Conservation (phyloP, 306 rosid species). For the Boehmeria nivea region DNA sequence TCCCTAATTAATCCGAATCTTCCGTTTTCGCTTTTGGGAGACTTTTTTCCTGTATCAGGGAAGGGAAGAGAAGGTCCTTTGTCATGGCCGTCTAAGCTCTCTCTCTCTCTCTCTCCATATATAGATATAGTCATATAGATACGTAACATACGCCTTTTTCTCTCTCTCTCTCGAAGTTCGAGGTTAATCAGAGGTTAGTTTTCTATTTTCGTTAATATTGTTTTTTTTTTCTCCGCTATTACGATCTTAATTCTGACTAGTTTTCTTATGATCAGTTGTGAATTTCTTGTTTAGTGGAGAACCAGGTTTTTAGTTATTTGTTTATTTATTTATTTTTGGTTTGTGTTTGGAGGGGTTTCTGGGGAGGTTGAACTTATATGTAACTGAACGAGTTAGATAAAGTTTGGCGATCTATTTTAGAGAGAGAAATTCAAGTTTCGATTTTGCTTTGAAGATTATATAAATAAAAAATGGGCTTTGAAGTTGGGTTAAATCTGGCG, state of each 20-base stretch:
- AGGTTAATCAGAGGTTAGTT: slow-evolving; percentile 26
- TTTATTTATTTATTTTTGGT: too few relatives aligned
- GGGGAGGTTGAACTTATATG: slow-evolving; percentile 6
- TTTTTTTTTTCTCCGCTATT: too few relatives aligned
- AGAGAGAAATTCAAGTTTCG: background rate
- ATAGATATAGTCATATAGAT: background rate
- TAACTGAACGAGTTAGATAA: slow-evolving; percentile 13
- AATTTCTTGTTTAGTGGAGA: background rate
- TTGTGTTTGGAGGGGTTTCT: background rate
- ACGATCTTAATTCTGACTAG: slow-evolving; percentile 9
- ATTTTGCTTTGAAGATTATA: background rate
- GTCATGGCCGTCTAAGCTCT: slow-evolving; percentile 36
- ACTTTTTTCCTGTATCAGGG: slow-evolving; percentile 14
- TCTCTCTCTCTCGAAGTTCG: slow-evolving; percentile 4
- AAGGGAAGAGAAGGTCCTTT: slow-evolving; percentile 9
- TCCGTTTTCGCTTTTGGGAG: slow-evolving; percentile 15
- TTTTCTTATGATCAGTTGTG: background rate
- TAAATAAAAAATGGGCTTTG: too few relatives aligned
- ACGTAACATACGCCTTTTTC: background rate
- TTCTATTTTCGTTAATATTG: background rate
- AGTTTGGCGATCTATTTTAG: slow-evolving; percentile 17
- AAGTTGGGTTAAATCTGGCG: background rate
- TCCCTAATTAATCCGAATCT: background rate
- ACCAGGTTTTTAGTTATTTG: background rate
- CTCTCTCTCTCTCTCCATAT: background rate